These are phyloP conservation scores for Auxenochlorella protothecoides DNA, from an alignment of 139 green algal species.

Conservation along the genomic window DNA sequence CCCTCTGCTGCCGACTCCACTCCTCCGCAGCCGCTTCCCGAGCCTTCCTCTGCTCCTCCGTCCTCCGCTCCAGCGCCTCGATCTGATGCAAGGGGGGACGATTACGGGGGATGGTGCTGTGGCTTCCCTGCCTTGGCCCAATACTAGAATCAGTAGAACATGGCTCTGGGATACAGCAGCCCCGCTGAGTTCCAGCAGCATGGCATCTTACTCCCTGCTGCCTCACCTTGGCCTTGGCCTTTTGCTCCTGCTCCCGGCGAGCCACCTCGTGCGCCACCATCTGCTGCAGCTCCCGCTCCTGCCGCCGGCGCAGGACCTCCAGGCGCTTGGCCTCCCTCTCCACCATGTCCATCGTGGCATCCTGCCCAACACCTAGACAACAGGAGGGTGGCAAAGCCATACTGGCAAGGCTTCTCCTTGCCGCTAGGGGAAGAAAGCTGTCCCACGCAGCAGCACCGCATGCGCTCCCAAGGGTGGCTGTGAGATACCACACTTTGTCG, in stretches of 20 bases:
- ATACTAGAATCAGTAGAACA: not conserved
- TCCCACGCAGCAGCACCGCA: too few relatives aligned
- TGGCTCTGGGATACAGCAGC: not conserved
- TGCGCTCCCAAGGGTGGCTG: too few relatives aligned
- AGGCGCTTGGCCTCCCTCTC: conserved; percentile 69
- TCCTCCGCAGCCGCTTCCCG: conserved; percentile 45
- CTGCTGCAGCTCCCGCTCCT: conserved; percentile 66
- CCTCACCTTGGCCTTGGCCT: conserved; percentile 33
- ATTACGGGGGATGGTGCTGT: too few relatives aligned
- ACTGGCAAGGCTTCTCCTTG: too few relatives aligned
- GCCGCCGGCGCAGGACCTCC: conserved; percentile 65
- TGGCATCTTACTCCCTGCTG: not conserved
- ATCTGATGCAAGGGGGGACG: not conserved
- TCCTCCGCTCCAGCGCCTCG: conserved; percentile 34
- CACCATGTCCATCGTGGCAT: conserved; percentile 35
- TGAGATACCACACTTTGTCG: too few relatives aligned
- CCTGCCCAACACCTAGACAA: too few relatives aligned
- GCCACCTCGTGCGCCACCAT: conserved; percentile 60
- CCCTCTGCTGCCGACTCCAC: conserved; percentile 54
- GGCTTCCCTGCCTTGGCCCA: too few relatives aligned
- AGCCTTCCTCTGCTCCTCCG: conserved; percentile 41
- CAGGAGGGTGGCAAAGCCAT: too few relatives aligned
- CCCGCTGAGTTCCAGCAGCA: not conserved
- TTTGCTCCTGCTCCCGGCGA: conserved; percentile 59
- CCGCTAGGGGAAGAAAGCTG: too few relatives aligned